Evolutionary conservation across 208 protist species (phyloP), one percentile per base, ranked within the genome.

Genomic region (Crithidia bombi): DNA sequence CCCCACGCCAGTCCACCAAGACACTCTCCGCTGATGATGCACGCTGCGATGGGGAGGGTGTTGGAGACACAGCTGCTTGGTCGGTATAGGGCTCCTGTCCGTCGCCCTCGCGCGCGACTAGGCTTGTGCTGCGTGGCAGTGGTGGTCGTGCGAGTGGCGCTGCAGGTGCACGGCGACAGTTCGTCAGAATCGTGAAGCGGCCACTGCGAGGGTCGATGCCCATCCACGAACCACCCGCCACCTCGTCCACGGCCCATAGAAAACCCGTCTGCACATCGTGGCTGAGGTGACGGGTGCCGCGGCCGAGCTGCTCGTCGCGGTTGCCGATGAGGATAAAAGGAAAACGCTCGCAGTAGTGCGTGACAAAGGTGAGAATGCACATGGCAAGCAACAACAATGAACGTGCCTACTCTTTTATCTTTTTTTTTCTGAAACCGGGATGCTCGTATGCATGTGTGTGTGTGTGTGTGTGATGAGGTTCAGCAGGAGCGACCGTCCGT

Each of bases 161-260:
- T 1, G 82, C 78, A 21, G 86, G 71, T 4, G 64, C 26, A 5
- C 86, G 76, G 2, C 52, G 64, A 62, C 82, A 89, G 72, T 88
- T 91, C 1, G 86, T 91, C n/a, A 91, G 51, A 17, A 79, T 72
- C 3, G 86, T 75, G 46, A 89, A 78, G 7, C 81, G 82, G 19
- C 86, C 86, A 64, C 44, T 82, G 44, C 36, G 41, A 0, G 74
- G 66, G 36, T 91, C 69, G 17, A 91, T 61, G n/a, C 86, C 82
- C 38, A 91, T 77, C 86, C 86, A 91, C n/a, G 86, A 87, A 3
- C 86, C 86, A 17, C 86, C 86, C 0, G 79, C 82, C n/a, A 72
- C 49, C 4, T 65, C 65, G 55, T 89, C 86, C 0, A 80, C 65
- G 6, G 82, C 70, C 70, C 86, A 89, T 32, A 91, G 32, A 6